A percentile compares a stretch with the other conserved stretches of the same genome.
phyloP scores from a whole-genome alignment of 2,329 filamentous ascomycete genomes.

The Esteya vermicola region DNA sequence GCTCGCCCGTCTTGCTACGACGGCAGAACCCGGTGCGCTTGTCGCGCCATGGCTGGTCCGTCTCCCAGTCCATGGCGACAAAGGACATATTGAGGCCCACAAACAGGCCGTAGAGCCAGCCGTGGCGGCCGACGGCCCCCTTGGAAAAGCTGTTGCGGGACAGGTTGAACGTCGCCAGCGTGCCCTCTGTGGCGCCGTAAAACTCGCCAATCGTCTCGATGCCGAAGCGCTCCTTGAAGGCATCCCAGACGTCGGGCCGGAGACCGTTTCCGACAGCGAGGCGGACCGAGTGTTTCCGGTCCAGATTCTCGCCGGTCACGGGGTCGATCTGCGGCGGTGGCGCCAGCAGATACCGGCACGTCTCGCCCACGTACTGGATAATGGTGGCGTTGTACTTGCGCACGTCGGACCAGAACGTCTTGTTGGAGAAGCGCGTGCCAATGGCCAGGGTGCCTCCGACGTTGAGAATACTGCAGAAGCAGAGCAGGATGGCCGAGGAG shows the following conservation, averaged over 20 bases:
- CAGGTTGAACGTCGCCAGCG: conserved; percentile 56
- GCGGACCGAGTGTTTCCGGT: conserved; percentile 59
- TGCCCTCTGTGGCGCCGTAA: conserved; percentile 66
- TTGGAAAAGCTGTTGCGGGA: conserved; percentile 56
- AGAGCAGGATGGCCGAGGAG: conserved; percentile 60
- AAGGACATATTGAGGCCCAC: conserved; percentile 38
- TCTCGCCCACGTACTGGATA: conserved; percentile 83
- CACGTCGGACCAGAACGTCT: conserved; percentile 63
- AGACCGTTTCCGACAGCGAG: conserved; percentile 74
- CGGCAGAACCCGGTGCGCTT: conserved; percentile 55
- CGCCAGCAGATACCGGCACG: conserved; percentile 66
- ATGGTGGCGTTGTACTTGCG: conserved; percentile 56
- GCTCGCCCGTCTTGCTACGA: conserved; percentile 39
- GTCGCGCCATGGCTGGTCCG: conserved; percentile 53
- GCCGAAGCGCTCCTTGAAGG: conserved; percentile 68
- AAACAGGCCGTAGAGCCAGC: conserved; percentile 43
- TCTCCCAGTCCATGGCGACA: conserved; percentile 57
- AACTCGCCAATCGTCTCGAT: conserved; percentile 65
- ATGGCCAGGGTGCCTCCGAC: conserved; percentile 54
- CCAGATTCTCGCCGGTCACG: conserved; percentile 50
- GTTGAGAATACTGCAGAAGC: conserved; percentile 45
- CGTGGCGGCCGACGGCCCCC: conserved; percentile 67
- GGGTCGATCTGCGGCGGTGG: conserved; percentile 49
- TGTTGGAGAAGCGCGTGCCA: conserved; percentile 64
- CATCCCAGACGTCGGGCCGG: conserved; percentile 72